These are phyloP conservation scores for Wickerhamiella slavikovae DNA, from an alignment of 805 yeast genomes.

Conservation along the genomic window DNA sequence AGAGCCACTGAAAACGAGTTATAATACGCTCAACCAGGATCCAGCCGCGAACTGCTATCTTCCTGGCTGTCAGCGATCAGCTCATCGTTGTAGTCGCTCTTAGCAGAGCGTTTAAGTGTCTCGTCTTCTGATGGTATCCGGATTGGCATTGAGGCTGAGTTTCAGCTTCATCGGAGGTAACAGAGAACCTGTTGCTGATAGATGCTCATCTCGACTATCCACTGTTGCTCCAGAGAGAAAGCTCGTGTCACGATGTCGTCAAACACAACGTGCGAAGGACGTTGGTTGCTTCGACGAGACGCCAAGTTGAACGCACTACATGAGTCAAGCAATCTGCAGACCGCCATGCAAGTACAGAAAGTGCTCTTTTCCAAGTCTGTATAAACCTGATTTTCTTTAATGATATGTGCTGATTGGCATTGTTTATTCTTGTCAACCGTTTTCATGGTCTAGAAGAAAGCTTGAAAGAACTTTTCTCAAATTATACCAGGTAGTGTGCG, in stretches of 20 bases:
- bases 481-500: too few relatives aligned
- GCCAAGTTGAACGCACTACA: too few relatives aligned
- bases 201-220: slow-evolving; percentile 4
- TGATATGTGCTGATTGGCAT: too few relatives aligned
- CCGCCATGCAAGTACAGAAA: too few relatives aligned
- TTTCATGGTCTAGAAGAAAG: too few relatives aligned
- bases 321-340: too few relatives aligned
- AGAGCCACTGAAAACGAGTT: slow-evolving; percentile 41
- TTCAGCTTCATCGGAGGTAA: slow-evolving; percentile 6
- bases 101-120: too few relatives aligned
- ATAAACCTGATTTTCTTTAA: too few relatives aligned
- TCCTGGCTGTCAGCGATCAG: neutral
- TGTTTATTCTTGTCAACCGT: too few relatives aligned
- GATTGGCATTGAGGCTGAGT: slow-evolving; percentile 3
- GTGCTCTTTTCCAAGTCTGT: too few relatives aligned
- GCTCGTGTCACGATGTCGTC: slow-evolving; percentile 1
- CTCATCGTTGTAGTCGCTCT: neutral
- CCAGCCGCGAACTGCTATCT: neutral
- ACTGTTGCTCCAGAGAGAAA: slow-evolving; percentile 4
- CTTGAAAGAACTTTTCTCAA: too few relatives aligned
- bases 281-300: slow-evolving; percentile 3
- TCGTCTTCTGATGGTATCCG: too few relatives aligned
- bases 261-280: slow-evolving; percentile 1
- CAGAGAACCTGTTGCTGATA: slow-evolving; percentile 7
- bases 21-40: neutral